Evolutionary conservation across 164 flowering plant species (phyloP).

Genomic region (Magnolia changhungtana): DNA sequence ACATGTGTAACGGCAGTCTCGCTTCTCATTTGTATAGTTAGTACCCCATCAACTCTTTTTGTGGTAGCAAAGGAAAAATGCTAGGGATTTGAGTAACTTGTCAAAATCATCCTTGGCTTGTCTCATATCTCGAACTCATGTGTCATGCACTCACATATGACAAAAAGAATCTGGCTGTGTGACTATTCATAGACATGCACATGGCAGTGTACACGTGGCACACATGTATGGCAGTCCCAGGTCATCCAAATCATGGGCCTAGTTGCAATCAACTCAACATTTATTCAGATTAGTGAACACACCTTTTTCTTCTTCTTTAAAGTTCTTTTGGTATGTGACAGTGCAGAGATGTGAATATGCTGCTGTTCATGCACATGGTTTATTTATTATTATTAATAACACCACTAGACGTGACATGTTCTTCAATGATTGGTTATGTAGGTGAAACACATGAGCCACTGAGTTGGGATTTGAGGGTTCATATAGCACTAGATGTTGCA

Average conservation of each 20-base stretch:
- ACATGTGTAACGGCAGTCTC: conserved; percentile 90
- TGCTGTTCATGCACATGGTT: not conserved
- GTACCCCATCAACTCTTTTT: conserved; percentile 15
- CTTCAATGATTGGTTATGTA: conserved; percentile 21
- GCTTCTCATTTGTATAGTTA: conserved; percentile 94
- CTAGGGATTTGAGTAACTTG: not conserved
- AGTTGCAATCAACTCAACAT: no score
- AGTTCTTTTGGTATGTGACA: no score
- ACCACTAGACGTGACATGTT: not conserved
- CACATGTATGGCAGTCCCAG: no score
- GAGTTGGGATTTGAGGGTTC: conserved; percentile 78
- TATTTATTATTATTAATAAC: not conserved
- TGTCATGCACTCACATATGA: not conserved
- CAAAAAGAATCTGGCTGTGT: no score
- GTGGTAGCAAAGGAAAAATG: not conserved
- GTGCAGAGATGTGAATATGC: not conserved
- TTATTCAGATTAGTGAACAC: no score
- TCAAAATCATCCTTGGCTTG: not conserved
- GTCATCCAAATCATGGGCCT: no score
- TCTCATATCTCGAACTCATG: not conserved
- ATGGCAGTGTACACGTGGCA: no score
- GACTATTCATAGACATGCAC: no score
- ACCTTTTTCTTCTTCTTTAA: no score
- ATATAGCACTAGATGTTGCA: conserved; percentile 88
- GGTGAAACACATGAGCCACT: conserved; percentile 60